phyloP scores from a whole-genome alignment of 2,329 filamentous ascomycete genomes.

The Colletotrichum zoysiae region DNA sequence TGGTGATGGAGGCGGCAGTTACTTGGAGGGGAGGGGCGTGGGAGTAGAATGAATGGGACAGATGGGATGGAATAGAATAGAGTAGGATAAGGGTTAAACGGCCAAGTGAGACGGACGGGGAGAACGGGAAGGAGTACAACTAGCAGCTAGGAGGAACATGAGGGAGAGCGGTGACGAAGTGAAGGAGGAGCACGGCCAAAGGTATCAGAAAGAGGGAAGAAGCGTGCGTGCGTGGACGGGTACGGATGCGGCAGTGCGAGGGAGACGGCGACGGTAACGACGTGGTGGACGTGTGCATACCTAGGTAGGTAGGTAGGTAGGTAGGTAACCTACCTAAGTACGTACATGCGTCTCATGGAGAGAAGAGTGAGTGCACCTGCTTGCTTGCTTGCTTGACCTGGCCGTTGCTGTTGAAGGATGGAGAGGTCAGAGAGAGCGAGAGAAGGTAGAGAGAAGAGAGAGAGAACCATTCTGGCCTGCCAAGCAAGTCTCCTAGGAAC shows the following conservation, averaged over 20 bases:
- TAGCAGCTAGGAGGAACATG: background rate
- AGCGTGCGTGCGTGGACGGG: conserved; percentile 2
- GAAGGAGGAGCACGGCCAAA: conserved; percentile 6
- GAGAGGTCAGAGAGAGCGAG: background rate
- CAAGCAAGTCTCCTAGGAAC: background rate
- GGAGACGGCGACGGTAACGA: background rate
- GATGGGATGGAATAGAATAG: conserved; percentile 6
- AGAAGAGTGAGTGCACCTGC: background rate
- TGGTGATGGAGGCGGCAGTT: conserved; percentile 1
- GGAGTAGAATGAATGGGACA: background rate
- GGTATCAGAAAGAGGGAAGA: conserved; percentile 8
- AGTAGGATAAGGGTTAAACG: conserved; percentile 12
- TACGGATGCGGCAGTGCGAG: background rate
- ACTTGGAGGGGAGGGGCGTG: background rate
- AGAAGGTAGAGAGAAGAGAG: background rate
- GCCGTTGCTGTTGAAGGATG: background rate
- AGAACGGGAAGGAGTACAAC: background rate
- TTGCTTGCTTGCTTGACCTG: no score
- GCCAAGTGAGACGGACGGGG: background rate
- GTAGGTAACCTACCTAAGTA: no score
- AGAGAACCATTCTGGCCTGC: background rate
- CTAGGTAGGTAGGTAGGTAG: no score
- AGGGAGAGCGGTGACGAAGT: conserved; percentile 20
- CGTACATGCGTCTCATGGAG: background rate
- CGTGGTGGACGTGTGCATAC: background rate